Conservation (phyloP, 1,284 basidiomycete species). For the Malassezia sp. region DNA sequence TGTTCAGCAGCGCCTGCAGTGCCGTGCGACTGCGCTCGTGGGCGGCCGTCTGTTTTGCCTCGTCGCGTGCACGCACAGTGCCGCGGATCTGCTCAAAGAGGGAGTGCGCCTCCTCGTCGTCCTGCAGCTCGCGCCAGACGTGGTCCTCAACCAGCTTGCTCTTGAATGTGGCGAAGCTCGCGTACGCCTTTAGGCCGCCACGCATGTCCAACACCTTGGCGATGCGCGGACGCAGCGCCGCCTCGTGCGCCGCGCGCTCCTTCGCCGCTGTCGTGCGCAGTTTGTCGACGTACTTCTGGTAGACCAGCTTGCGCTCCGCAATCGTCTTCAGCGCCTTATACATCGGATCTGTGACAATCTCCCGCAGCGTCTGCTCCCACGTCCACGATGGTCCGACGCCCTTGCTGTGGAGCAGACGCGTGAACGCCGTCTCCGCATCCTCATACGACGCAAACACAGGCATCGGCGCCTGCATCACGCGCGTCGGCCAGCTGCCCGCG, state of each 20-base stretch:
- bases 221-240: conserved; percentile 22
- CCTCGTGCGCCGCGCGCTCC: conserved; percentile 18
- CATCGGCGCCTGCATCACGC: background rate
- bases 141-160: conserved; percentile 15
- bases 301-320: conserved; percentile 84
- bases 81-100: conserved; percentile 23
- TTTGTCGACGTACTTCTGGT: conserved; percentile 46
- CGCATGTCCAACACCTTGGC: conserved; percentile 17
- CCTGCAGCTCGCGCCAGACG: conserved; percentile 20
- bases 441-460: conserved; percentile 52
- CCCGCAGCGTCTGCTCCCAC: conserved; percentile 96
- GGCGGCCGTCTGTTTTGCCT: conserved; percentile 16
- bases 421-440: conserved; percentile 87
- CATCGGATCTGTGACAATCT: conserved; percentile 91
- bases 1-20: conserved; percentile 34
- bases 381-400: conserved; percentile 84
- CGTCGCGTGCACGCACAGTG: conserved; percentile 24
- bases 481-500: conserved; percentile 4
- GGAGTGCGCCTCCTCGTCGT: conserved; percentile 23
- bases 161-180: conserved; percentile 25
- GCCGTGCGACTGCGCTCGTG: conserved; percentile 31
- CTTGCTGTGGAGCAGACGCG: conserved; percentile 71
- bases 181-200: conserved; percentile 28
- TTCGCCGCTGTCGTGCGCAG: conserved; percentile 26
- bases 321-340: conserved; percentile 88